These are phyloP conservation scores for Aspergillus haitiensis DNA, from an alignment of 495 filamentous ascomycete genomes.

Conservation along the genomic window DNA sequence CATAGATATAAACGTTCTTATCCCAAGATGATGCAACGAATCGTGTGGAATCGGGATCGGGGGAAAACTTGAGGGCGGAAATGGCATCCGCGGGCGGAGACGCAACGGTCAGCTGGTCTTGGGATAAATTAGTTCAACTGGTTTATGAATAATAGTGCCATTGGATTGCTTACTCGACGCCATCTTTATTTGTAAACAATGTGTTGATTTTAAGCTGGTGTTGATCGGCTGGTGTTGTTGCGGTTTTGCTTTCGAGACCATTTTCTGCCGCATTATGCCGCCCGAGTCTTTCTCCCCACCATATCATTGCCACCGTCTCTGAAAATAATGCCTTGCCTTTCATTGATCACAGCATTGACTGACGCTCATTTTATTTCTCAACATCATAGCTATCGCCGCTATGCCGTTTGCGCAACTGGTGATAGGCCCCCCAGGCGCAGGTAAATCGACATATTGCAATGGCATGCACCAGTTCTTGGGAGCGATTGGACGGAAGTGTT, in stretches of 20 bases:
- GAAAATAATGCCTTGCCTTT: too few species aligned
- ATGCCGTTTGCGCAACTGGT: conserved; percentile 77
- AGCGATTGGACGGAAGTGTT: conserved; percentile 91
- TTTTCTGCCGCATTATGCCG: conserved; percentile 40
- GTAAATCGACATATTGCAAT: conserved; percentile 97
- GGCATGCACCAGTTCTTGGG: conserved; percentile 98
- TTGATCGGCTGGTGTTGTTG: conserved; percentile 27
- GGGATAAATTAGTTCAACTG: conserved; percentile 18
- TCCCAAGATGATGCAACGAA: conserved; percentile 95
- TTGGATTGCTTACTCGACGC: conserved; percentile 37
- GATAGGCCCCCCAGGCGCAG: conserved; percentile 87
- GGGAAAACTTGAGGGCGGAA: conserved; percentile 81
- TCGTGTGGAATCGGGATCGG: conserved; percentile 59
- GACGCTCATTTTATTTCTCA: too few species aligned
- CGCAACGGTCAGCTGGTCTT: conserved; percentile 49
- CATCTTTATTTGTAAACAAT: conserved; percentile 26
- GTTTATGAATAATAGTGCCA: neutral
- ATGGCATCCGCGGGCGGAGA: conserved; percentile 84
- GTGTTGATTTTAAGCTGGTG: conserved; percentile 19
- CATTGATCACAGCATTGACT: too few species aligned
- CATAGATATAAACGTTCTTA: conserved; percentile 86
- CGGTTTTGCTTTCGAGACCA: conserved; percentile 31
- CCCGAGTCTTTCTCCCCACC: conserved; percentile 38
- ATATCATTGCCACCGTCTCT: conserved; percentile 6
- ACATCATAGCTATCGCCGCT: neutral